These are phyloP conservation scores for Beauveria asiatica DNA, from an alignment of 2,329 filamentous ascomycete species.

Conservation along the genomic window DNA sequence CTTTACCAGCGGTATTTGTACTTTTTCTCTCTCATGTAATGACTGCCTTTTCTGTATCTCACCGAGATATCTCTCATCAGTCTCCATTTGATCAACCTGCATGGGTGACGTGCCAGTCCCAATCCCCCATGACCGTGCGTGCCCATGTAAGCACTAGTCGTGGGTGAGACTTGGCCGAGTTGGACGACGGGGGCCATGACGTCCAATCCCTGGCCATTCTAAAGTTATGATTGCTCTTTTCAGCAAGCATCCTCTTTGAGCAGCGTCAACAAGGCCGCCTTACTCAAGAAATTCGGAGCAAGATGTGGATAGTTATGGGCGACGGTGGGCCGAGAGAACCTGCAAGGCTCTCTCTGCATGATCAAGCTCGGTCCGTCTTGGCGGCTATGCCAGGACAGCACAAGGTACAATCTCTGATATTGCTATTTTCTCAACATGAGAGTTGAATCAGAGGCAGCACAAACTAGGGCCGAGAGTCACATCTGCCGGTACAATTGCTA, in stretches of 20 bases:
- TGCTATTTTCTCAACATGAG: too few relatives aligned
- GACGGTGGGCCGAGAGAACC: not conserved
- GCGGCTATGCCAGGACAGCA: not conserved
- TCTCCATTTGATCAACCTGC: not conserved
- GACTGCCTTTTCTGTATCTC: not conserved
- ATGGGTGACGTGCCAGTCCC: not conserved
- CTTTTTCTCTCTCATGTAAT: not conserved
- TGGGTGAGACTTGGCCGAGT: not conserved
- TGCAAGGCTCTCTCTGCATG: not conserved
- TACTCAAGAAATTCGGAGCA: not conserved
- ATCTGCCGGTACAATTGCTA: not conserved
- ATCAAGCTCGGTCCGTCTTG: not conserved
- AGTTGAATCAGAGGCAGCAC: too few relatives aligned
- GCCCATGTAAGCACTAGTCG: slow-evolving; percentile 5
- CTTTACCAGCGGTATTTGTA: not conserved
- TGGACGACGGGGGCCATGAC: not conserved
- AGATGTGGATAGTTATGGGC: not conserved
- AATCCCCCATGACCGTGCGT: not conserved
- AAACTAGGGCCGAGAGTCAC: not conserved
- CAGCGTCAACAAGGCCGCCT: not conserved
- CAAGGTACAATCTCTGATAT: not conserved
- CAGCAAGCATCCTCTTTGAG: not conserved
- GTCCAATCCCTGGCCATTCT: not conserved
- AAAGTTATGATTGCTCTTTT: not conserved
- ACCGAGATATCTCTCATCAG: not conserved